Conservation (phyloP, 192 early-diverging fungal species). For the Umbelopsis sp. region DNA sequence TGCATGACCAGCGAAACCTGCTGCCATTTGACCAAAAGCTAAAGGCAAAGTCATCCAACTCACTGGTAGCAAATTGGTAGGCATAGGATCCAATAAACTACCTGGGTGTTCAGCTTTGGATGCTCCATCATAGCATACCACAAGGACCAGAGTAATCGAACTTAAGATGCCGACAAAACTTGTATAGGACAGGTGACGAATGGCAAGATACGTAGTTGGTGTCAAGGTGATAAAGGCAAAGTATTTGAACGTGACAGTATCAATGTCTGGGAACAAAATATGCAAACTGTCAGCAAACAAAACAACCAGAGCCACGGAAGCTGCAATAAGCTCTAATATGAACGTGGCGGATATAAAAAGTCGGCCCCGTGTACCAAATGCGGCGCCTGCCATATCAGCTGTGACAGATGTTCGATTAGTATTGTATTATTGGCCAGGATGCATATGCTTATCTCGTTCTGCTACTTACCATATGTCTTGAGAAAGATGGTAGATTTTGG, state of each 20-base stretch:
- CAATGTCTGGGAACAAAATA: slow-evolving; percentile 33
- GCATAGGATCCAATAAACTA: slow-evolving; percentile 52
- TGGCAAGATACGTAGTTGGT: slow-evolving; percentile 55
- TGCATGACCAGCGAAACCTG: slow-evolving; percentile 64
- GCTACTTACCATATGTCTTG: slow-evolving; percentile 26
- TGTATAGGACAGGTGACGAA: slow-evolving; percentile 53
- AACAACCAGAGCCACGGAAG: slow-evolving; percentile 42
- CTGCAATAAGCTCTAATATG: slow-evolving; percentile 41
- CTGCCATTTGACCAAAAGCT: slow-evolving; percentile 57
- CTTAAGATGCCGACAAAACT: slow-evolving; percentile 61
- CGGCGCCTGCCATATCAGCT: slow-evolving; percentile 40
- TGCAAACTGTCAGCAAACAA: slow-evolving; percentile 42
- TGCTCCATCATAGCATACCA: slow-evolving; percentile 62
- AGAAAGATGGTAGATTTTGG: slow-evolving; percentile 9
- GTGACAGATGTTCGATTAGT: no score
- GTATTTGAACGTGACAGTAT: slow-evolving; percentile 48
- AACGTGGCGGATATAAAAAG: slow-evolving; percentile 35
- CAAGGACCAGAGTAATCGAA: slow-evolving; percentile 48
- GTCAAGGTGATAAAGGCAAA: slow-evolving; percentile 48
- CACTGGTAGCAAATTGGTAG: slow-evolving; percentile 44
- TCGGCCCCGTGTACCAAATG: slow-evolving; percentile 36
- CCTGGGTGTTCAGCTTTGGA: slow-evolving; percentile 51
- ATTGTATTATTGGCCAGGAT: no score
- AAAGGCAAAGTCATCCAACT: slow-evolving; percentile 40
- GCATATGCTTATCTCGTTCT: no score